Percentiles rank a stretch among this genome's conserved stretches.
These are phyloP conservation scores for Starmerella etchellsii DNA, from an alignment of 805 yeast species.

Conservation along the genomic window DNA sequence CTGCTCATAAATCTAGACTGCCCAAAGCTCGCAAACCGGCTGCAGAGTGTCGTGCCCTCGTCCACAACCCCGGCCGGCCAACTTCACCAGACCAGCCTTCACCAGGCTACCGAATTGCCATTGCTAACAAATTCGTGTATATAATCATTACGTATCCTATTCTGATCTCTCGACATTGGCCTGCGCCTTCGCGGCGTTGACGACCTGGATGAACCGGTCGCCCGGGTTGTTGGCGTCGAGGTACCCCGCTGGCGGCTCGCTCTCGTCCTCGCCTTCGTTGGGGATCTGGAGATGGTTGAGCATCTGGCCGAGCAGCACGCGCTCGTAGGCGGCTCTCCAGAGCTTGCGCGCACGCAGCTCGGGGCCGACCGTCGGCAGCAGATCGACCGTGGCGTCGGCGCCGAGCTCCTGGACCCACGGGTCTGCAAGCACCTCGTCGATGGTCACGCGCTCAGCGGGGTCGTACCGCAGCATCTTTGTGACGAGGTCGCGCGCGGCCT, in stretches of 20 bases:
- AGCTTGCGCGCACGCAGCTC: constrained; percentile 75
- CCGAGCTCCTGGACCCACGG: constrained; percentile 51
- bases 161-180: constrained; percentile 9
- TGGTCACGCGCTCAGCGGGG: constrained; percentile 67
- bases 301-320: constrained; percentile 69
- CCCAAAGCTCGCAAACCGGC: too few species aligned
- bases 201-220: constrained; percentile 16
- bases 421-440: constrained; percentile 68
- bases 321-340: constrained; percentile 73
- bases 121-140: too few species aligned
- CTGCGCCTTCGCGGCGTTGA: constrained; percentile 17
- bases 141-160: too few species aligned
- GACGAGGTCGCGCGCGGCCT: constrained; percentile 70
- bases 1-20: too few species aligned
- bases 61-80: too few species aligned
- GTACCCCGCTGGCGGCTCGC: not conserved
- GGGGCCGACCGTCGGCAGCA: constrained; percentile 67
- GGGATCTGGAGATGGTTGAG: constrained; percentile 54
- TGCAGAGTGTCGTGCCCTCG: too few species aligned
- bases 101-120: too few species aligned
- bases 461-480: constrained; percentile 54
- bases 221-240: constrained; percentile 3
- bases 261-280: constrained; percentile 35
- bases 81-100: too few species aligned
- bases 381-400: constrained; percentile 43